Evolutionary conservation across 805 yeast species (phyloP).

Genomic region (Cyberlindnera saturnus): DNA sequence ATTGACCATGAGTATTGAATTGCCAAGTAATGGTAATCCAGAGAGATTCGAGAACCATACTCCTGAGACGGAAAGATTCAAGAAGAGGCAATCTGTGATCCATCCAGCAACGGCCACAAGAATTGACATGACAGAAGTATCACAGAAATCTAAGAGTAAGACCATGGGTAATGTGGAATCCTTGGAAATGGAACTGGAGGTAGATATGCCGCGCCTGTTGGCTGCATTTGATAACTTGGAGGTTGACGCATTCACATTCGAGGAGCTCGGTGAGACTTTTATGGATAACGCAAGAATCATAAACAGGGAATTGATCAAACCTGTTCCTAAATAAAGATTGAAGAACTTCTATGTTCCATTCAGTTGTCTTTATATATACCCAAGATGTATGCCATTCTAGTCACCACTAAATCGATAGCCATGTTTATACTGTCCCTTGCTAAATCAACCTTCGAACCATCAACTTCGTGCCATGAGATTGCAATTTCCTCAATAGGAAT

Average conservation of each 20-base stretch:
- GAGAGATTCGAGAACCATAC: constrained; percentile 47
- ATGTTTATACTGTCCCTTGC: constrained; percentile 86
- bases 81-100: constrained; percentile 66
- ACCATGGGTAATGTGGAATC: constrained; percentile 24
- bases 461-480: constrained; percentile 95
- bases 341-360: background rate
- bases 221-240: constrained; percentile 34
- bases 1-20: constrained; percentile 69
- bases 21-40: constrained; percentile 58
- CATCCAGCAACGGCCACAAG: constrained; percentile 70
- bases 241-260: constrained; percentile 47
- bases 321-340: constrained; percentile 4
- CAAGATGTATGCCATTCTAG: constrained; percentile 78
- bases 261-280: constrained; percentile 50
- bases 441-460: constrained; percentile 87
- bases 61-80: constrained; percentile 56
- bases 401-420: constrained; percentile 92
- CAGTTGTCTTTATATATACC: constrained; percentile 61
- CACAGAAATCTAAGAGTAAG: constrained; percentile 20
- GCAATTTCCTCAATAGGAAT: constrained; percentile 73
- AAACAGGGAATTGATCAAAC: constrained; percentile 20
- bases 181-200: constrained; percentile 47
- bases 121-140: constrained; percentile 65
- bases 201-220: constrained; percentile 37
- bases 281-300: constrained; percentile 52